Evolutionary conservation across 352 stramenopile species (phyloP), one percentile per base, ranked within the genome.

Genomic region (Thraustochytrium sp.): DNA sequence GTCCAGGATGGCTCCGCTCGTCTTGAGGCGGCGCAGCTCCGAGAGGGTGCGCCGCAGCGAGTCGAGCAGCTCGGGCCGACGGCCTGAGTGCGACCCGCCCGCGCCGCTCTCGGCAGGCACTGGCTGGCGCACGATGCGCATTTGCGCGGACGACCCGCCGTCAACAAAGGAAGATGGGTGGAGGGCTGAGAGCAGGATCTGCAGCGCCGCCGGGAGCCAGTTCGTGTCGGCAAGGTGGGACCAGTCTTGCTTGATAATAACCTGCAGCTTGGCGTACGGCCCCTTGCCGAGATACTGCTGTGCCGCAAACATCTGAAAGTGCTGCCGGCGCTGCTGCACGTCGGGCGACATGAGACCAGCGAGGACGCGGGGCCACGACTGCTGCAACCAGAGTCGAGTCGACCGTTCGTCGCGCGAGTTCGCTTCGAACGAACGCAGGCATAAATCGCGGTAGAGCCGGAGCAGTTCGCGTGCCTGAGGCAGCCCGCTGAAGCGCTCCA

Each of bases 241-340:
- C 68, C 68, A 80, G 51, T 80, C 68, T 44, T 80, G 68, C 23
- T 44, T 18, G 16, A 80, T 72, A 16, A 80, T 9, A 5, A 72
- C n/a, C 68, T 80, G 68, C 42, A 80, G 68, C 31, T 80, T 80
- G 37, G 48, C 48, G 42, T 65, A 80, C 3, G 68, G 68, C 0
- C 68, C 49, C 34, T 80, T 80, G 37, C 68, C 53, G 11, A 29
- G 37, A 4, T 46, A 64, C 31, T 63, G 68, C 38, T 55, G 53
- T 9, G 44, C 23, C 18, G 42, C 46, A 64, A 80, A 80, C 9
- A 51, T 11, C n/a, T 53, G 68, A 51, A 55, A 80, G 49, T 40
- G 31, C 53, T 80, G 68, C 31, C 34, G 1, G 34, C 68, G 46
- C 51, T 80, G 68, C 18, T 44, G 23, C 1, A 80, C 40, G 38